Evolutionary conservation across 164 flowering plant species (phyloP).

Genomic region (Piper betle): DNA sequence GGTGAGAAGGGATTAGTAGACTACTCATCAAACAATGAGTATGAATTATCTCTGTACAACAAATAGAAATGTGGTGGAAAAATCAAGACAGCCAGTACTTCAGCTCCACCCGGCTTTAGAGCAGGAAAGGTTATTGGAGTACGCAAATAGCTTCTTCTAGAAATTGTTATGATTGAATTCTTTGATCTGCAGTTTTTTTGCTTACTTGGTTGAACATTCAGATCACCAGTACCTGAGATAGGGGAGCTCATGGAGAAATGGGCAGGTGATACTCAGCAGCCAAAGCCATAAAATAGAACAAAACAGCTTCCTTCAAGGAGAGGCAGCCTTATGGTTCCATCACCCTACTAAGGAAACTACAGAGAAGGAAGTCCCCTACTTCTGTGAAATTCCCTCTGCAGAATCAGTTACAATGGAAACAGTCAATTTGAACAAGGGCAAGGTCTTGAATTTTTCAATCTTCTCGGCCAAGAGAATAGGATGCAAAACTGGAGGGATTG

Average conservation of each 20-base stretch:
- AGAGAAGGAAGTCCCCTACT: slow-evolving; percentile 3
- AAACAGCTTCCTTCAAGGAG: slow-evolving; percentile 29
- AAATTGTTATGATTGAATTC: neutral
- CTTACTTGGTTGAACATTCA: neutral
- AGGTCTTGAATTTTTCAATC: slow-evolving; percentile 14
- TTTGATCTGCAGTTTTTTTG: slow-evolving; percentile 1
- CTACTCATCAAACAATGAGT: slow-evolving; percentile 22
- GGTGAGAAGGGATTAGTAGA: neutral
- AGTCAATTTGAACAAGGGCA: neutral
- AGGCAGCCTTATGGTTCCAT: slow-evolving; percentile 42
- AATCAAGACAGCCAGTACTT: neutral
- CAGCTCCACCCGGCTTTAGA: slow-evolving; percentile 15
- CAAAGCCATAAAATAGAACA: slow-evolving; percentile 29
- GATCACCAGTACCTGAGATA: slow-evolving; percentile 33
- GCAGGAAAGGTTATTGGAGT: slow-evolving; percentile 33
- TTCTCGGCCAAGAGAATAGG: slow-evolving; percentile 9
- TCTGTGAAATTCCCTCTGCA: too few species aligned
- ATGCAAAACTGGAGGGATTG: slow-evolving; percentile 9
- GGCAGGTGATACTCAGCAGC: slow-evolving; percentile 49
- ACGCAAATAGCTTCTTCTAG: slow-evolving; percentile 7
- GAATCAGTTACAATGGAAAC: too few species aligned
- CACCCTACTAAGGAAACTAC: slow-evolving; percentile 29
- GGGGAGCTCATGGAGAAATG: slow-evolving; percentile 60
- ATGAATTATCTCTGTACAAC: slow-evolving; percentile 19
- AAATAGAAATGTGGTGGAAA: slow-evolving; percentile 37